These are phyloP conservation scores for Draba incana DNA, from an alignment of 345 rosid species.

Conservation along the genomic window DNA sequence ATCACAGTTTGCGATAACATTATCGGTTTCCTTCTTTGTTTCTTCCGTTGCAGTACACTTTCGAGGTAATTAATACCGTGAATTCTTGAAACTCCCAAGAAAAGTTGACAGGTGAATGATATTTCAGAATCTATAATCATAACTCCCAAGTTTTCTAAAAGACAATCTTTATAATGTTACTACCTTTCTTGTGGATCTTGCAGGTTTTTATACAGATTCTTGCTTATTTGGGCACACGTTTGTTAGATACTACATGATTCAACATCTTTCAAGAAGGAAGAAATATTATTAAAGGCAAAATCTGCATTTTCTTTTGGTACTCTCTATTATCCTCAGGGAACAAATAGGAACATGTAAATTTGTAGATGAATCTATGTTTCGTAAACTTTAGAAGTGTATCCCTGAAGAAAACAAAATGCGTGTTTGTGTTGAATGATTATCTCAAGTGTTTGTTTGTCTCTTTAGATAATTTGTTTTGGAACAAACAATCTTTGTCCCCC, in stretches of 20 bases:
- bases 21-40: not conserved
- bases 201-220: conserved; percentile 26
- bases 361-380: conserved; percentile 27
- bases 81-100: conserved; percentile 16
- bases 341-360: conserved; percentile 31
- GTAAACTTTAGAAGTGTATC: conserved; percentile 30
- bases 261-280: conserved; percentile 18
- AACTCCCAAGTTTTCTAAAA: not conserved
- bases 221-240: conserved; percentile 9
- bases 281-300: conserved; percentile 21
- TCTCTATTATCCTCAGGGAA: conserved; percentile 21
- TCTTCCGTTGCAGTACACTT: conserved; percentile 57
- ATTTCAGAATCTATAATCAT: not conserved
- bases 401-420: conserved; percentile 23
- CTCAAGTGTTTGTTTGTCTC: conserved; percentile 38
- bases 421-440: conserved; percentile 35
- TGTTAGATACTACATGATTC: conserved; percentile 32
- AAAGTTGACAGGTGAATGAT: conserved; percentile 22
- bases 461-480: conserved; percentile 8
- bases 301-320: conserved; percentile 3
- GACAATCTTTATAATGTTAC: not conserved
- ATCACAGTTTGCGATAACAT: conserved; percentile 8
- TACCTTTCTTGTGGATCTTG: conserved; percentile 16
- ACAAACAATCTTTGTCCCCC: conserved; percentile 11
- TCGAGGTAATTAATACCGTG: conserved; percentile 36